phyloP scores from a whole-genome alignment of 192 early-diverging fungal species.

The Umbelopsis ramanniana region DNA sequence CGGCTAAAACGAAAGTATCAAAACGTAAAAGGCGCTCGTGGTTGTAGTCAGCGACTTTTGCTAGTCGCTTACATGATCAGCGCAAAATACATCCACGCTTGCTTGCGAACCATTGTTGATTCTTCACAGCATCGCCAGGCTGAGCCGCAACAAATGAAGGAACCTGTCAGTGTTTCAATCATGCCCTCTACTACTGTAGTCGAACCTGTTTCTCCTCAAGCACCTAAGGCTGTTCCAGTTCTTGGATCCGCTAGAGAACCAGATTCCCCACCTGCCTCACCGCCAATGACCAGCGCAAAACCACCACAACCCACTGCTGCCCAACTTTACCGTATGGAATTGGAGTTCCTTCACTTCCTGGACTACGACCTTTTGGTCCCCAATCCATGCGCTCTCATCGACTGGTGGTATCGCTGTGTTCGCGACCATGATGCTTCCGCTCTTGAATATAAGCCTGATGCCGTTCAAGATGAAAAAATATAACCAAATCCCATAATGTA shows the following conservation, averaged over 20 bases:
- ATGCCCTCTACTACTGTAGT: neutral
- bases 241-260: constrained; percentile 15
- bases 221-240: neutral
- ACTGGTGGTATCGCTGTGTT: constrained; percentile 22
- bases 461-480: too few species aligned
- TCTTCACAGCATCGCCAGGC: constrained; percentile 12
- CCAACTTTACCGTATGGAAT: constrained; percentile 53
- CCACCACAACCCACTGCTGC: constrained; percentile 16
- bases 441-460: too few species aligned
- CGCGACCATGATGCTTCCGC: neutral
- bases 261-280: constrained; percentile 13
- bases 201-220: neutral
- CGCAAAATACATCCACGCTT: constrained; percentile 47
- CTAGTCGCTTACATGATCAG: constrained; percentile 57
- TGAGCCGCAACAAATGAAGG: neutral
- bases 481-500: too few species aligned
- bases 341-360: constrained; percentile 55
- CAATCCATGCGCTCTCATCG: constrained; percentile 12
- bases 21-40: constrained; percentile 46
- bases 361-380: constrained; percentile 43
- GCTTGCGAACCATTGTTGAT: constrained; percentile 33
- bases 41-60: constrained; percentile 51
- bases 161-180: neutral
- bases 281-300: neutral
- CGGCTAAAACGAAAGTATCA: constrained; percentile 50